Conservation (phyloP, 176 grass and related monocot species). For the Eragrostis nindensis region DNA sequence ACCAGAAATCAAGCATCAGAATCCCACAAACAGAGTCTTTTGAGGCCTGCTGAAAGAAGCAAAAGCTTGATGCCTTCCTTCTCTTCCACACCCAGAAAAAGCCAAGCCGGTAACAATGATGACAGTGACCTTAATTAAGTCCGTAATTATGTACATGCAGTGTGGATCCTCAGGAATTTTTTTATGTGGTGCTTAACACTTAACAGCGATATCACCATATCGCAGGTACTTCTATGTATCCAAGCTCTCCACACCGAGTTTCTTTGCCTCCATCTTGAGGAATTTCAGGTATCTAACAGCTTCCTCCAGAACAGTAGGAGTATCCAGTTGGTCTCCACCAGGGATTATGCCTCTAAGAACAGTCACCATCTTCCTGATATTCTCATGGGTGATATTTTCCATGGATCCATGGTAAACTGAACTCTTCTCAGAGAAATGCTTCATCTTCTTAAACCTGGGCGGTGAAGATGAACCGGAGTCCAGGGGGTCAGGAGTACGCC, state of each 20-base stretch:
- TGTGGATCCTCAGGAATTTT: constrained; percentile 29
- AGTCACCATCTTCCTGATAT: constrained; percentile 50
- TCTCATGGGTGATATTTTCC: constrained; percentile 44
- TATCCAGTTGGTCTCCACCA: constrained; percentile 68
- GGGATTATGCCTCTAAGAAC: constrained; percentile 72
- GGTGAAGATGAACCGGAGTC: constrained; percentile 46
- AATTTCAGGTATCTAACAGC: constrained; percentile 77
- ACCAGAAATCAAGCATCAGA: constrained; percentile 46
- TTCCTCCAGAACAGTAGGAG: constrained; percentile 63
- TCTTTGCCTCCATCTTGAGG: constrained; percentile 72
- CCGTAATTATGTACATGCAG: neutral
- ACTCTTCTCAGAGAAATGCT: constrained; percentile 23
- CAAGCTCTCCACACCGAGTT: constrained; percentile 51
- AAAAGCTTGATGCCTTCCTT: constrained; percentile 54
- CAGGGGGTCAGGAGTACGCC: constrained; percentile 53
- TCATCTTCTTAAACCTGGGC: constrained; percentile 17
- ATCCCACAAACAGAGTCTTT: constrained; percentile 42
- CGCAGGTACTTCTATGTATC: constrained; percentile 35
- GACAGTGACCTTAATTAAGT: constrained; percentile 30
- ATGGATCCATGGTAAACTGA: constrained; percentile 29
- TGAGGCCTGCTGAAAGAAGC: constrained; percentile 44
- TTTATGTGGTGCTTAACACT: constrained; percentile 7
- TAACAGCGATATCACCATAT: neutral
- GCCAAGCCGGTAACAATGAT: constrained; percentile 34
- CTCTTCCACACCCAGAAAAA: constrained; percentile 38